Base-by-base conservation (phyloP, 495 filamentous ascomycete genomes). In the Trichoderma erinaceum region DNA sequence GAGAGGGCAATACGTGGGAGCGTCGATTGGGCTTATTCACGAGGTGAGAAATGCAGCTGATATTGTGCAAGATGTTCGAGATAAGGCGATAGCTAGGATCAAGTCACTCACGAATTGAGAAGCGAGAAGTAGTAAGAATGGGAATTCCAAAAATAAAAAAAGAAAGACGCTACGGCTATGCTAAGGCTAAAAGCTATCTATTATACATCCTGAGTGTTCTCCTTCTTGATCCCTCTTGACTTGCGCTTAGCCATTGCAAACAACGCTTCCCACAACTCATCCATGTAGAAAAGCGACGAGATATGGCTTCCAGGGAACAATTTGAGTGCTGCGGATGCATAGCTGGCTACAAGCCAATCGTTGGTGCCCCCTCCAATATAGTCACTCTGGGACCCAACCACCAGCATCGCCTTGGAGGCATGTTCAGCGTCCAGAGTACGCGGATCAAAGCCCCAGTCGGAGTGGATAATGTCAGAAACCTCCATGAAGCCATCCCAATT, bases 401-500 rank as follows among this genome's bases (percentile, higher is more conserved):
- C 21, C 48, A 52, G 21, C 3, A 52, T 21, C 8, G 48, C 16
- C 18, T 52, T 52, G n/a, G 48, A 21, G 1, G 48, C n/a, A 23
- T 52, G 48, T 6, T 52, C 48, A 11, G 18, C 21, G 4, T 52
- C 48, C 10, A 52, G 48, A 23, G 48, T 52, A 5, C 48, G 48
- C 18, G 48, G 48, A 23, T 52, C 48, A 23, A 52, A 52, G 8
- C 48, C 48, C 48, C 48, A 52, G 48, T 52, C 48, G 21, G 48
- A 52, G 21, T 52, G 48, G 21, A 52, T 52, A 5, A 23, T 23
- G 21, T 52, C 48, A 4, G 48, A 52, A 18, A 52, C 48, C 48
- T 52, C 48, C 48, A 52, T 52, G 48, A 52, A 52, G 21, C 48
- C 48, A 18, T 52, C 48, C 48, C 48, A 52, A n/a, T 52, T 52